Conservation (phyloP, 768 basidiomycete species). For the Calvatia gigantea region DNA sequence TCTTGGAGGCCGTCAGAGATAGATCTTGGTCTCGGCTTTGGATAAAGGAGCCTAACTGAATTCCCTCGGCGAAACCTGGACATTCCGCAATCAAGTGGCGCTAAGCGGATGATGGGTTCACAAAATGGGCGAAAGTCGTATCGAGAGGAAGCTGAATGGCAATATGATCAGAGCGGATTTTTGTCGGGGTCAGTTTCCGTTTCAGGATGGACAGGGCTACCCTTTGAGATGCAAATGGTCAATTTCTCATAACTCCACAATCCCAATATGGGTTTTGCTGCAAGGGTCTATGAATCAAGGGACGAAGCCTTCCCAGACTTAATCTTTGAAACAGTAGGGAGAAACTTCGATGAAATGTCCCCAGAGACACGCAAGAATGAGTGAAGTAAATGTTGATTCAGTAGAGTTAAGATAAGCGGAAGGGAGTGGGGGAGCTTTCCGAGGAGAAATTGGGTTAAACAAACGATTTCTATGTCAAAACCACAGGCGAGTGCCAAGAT, state of each 20-base stretch:
- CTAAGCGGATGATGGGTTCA: neutral
- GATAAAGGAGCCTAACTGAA: too few species aligned
- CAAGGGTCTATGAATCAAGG: slow-evolving; percentile 2
- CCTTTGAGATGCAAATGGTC: neutral
- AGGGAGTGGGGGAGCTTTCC: neutral
- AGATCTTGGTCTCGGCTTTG: neutral
- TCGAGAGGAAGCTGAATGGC: slow-evolving; percentile 3
- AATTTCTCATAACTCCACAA: slow-evolving; percentile 3
- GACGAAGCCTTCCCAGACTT: slow-evolving; percentile 6
- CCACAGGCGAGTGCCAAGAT: slow-evolving; percentile 5
- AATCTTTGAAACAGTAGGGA: slow-evolving; percentile 10
- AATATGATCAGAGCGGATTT: slow-evolving; percentile 14
- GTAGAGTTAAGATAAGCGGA: neutral
- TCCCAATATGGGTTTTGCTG: slow-evolving; percentile 1
- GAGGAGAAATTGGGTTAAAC: neutral
- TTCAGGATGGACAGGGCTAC: slow-evolving; percentile 13
- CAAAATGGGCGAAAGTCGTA: slow-evolving; percentile 3
- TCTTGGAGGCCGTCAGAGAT: too few species aligned
- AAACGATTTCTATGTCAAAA: neutral
- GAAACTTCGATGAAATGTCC: slow-evolving; percentile 4
- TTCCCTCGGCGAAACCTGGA: slow-evolving; percentile 4
- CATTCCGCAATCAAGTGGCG: neutral
- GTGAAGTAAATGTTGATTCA: neutral
- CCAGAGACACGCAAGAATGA: too few species aligned
- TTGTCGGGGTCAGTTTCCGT: slow-evolving; percentile 19